Evolutionary conservation across 2,329 filamentous ascomycete genomes (phyloP).

Genomic region (Ophiostoma ulmi): DNA sequence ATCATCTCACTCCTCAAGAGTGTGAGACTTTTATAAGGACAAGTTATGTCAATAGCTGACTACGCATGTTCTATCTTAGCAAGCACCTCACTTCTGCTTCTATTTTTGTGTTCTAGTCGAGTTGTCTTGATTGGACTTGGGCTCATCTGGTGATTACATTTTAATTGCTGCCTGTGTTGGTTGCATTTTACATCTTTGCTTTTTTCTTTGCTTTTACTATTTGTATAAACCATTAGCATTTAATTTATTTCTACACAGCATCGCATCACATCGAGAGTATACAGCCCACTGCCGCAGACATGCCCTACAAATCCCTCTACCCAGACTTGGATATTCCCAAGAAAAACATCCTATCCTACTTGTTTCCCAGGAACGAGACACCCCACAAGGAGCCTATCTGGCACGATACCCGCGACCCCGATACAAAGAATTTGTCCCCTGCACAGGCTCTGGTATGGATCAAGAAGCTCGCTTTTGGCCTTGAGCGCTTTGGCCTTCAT

Average conservation of each 20-base stretch:
- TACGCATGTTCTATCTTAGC: not conserved
- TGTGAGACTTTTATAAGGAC: not conserved
- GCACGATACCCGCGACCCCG: conserved; percentile 47
- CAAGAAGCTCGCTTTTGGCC: conserved; percentile 46
- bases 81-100: not conserved
- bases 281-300: conserved; percentile 25
- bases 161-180: not conserved
- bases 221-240: not conserved
- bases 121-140: not conserved
- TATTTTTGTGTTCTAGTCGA: not conserved
- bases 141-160: not conserved
- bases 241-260: not conserved
- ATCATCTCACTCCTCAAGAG: not conserved
- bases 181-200: not conserved
- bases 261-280: not conserved
- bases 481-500: conserved; percentile 59
- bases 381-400: conserved; percentile 47
- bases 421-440: conserved; percentile 41
- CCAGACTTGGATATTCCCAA: conserved; percentile 41
- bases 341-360: conserved; percentile 40
- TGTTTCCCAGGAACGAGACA: conserved; percentile 32
- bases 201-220: not conserved
- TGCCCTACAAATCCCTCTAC: conserved; percentile 43
- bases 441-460: conserved; percentile 47
- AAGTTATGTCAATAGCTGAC: not conserved